Evolutionary conservation across 1,284 basidiomycete species (phyloP), one percentile per base, ranked within the genome.

Genomic region (Xerocomus cyaneibrunnescens): DNA sequence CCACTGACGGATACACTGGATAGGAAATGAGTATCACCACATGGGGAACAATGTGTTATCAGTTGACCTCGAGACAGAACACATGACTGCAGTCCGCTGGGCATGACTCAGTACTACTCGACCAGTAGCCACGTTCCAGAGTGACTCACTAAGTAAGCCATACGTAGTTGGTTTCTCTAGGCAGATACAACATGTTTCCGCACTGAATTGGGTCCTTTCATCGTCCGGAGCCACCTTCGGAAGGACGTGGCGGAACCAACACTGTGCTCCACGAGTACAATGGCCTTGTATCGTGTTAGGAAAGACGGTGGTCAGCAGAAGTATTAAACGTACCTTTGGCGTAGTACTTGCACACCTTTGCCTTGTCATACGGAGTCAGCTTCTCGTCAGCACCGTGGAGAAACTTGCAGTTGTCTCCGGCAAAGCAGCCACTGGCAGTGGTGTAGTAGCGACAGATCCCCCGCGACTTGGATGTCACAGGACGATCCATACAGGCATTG

Each of bases 1-100:
- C 87, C 87, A 90, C 59, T 79, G 78, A 36, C 80, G 81, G 55
- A 90, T 84, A 62, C 87, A 90, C 85, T 88, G 57, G 47, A 21
- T 14, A 46, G 27, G 35, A 28, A 17, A 22, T 61, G 51, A 51
- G 57, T 38, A 48, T 36, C 54, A 39, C 38, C 39, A 39, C 25
- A 54, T 40, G 16, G 14, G 35, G 14, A 28, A 36, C 28, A 27
- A 34, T 10, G 32, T 19, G 28, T 31, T 13, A 60, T 28, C 17
- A 16, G 39, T 72, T 41, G 60, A 87, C 86, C 54, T 77, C 65
- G 32, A 85, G 72, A 65, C 88, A 90, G 66, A 88, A 90, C 40
- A 87, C 72, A 66, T 90, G 87, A 54, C 77, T 84, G 62, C 87
- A 90, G 17, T 80, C 81, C 32, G 69, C 86, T 89, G 50, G 37